Conservation (phyloP, 1,284 basidiomycete species). For the Gymnopus androsaceus region DNA sequence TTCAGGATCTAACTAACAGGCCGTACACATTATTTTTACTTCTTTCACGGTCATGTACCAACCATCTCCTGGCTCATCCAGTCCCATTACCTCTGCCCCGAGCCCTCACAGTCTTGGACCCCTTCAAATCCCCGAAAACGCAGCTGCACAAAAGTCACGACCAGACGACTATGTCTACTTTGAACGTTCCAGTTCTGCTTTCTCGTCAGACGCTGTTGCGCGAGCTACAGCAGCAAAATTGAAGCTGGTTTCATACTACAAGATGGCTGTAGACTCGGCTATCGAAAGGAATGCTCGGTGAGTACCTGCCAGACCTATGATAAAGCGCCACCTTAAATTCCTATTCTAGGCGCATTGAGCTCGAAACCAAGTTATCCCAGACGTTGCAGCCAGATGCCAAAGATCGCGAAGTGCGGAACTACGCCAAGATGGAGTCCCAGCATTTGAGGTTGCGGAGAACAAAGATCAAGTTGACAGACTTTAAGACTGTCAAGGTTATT, state of each 20-base stretch:
- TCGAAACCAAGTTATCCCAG: slow-evolving; percentile 88
- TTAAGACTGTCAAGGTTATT: slow-evolving; percentile 97
- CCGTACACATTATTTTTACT: not conserved
- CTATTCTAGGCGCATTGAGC: slow-evolving; percentile 77
- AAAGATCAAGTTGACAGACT: slow-evolving; percentile 91
- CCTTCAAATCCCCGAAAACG: slow-evolving; percentile 9
- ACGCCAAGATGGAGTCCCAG: slow-evolving; percentile 90
- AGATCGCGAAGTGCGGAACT: slow-evolving; percentile 86
- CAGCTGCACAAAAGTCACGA: slow-evolving; percentile 8
- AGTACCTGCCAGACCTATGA: slow-evolving; percentile 12
- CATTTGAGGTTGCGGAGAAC: slow-evolving; percentile 91
- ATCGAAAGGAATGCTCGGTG: slow-evolving; percentile 60
- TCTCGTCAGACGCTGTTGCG: slow-evolving; percentile 87
- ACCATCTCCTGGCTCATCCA: slow-evolving; percentile 39
- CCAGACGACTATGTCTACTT: slow-evolving; percentile 89
- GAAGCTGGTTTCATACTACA: slow-evolving; percentile 98
- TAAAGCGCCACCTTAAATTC: slow-evolving; percentile 15
- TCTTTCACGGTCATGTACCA: slow-evolving; percentile 32
- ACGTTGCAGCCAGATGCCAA: slow-evolving; percentile 80
- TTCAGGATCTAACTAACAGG: no score
- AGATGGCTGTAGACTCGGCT: slow-evolving; percentile 63
- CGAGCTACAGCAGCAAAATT: slow-evolving; percentile 95
- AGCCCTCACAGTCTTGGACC: slow-evolving; percentile 16
- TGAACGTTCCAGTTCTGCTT: slow-evolving; percentile 81
- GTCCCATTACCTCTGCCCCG: slow-evolving; percentile 29